These are phyloP conservation scores for Cucumis hystrix DNA, from an alignment of 306 rosid species.

Conservation along the genomic window DNA sequence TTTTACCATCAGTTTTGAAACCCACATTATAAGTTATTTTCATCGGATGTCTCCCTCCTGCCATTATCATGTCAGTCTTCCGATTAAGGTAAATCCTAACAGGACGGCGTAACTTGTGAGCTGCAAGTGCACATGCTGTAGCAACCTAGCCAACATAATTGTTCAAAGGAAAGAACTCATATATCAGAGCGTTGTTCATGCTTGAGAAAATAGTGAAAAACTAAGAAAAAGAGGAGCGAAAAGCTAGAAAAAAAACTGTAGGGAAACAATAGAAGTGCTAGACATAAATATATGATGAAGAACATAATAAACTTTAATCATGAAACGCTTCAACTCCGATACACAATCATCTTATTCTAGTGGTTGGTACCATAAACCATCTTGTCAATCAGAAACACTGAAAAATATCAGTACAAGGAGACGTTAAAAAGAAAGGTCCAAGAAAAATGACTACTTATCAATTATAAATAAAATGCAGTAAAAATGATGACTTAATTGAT, in stretches of 20 bases:
- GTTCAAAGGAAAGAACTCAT: not conserved
- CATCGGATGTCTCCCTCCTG: constrained; percentile 98
- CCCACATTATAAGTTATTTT: constrained; percentile 75
- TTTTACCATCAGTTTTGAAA: constrained; percentile 71
- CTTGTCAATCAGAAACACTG: no score
- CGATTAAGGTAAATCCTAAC: constrained; percentile 74
- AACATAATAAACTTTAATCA: not conserved
- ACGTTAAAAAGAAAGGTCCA: no score
- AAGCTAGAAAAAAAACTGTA: not conserved
- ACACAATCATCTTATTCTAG: not conserved
- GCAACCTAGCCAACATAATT: constrained; percentile 43
- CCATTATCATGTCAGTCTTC: constrained; percentile 82
- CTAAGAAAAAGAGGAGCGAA: not conserved
- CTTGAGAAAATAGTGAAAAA: not conserved
- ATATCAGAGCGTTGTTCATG: not conserved
- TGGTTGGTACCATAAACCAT: no score
- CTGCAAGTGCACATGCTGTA: constrained; percentile 81
- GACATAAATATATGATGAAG: not conserved
- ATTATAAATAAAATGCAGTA: no score
- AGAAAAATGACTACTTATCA: no score
- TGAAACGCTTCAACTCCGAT: not conserved
- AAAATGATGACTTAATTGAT: no score
- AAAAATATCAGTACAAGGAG: no score
- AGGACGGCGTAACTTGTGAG: constrained; percentile 58
- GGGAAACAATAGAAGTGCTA: not conserved